Base-by-base conservation (phyloP, 2,329 filamentous ascomycete species). In the Gnomoniopsis sp. region DNA sequence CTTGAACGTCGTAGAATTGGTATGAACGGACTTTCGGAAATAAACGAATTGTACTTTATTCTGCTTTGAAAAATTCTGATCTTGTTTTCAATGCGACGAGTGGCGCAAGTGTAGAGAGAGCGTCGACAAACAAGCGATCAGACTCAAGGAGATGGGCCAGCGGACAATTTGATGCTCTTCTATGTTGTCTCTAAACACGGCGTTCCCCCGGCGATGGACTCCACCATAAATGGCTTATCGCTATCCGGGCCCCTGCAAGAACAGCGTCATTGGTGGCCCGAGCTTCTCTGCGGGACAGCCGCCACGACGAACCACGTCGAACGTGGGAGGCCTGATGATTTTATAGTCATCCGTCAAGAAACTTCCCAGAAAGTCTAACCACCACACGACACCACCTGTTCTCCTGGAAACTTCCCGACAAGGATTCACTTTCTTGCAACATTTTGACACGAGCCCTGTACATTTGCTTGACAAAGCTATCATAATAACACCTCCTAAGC, bases 1-100 rank as follows among this genome's bases (percentile, higher is more conserved):
- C 64, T 76, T 91, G 77, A 8, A 7, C 15, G 34, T 36, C 15
- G 8, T 36, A 8, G 34, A 36, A 8, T 7, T 36, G 34, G 15
- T 36, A 15, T 36, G 34, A 15, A 36, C 34, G 8, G 34, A 8
- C 34, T 36, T 36, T n/a, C n/a, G n/a, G n/a, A n/a, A n/a, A n/a
- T n/a, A n/a, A n/a, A n/a, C n/a, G 34, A 36, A 36, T 8, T 36
- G 15, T 8, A 15, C 2, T 34, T 8, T 34, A 15, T 43, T 15
- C 17, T 12, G 15, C 7, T 43, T 17, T 43, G 38, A 43, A 7
- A 36, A 36, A 8, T 43, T 21, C 3, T 44, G 41, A 19, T 44
- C 2, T 50, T 14, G 48, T 19, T 19, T 21, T 50, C 15, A 14
- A 21, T 15, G 38, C 38, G 38, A 17, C 2, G 30, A 14, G 6